Percentiles rank a stretch among this genome's conserved stretches.
These are phyloP conservation scores for Phytophthora sojae DNA, from an alignment of 352 stramenopile genomes.

Conservation along the genomic window DNA sequence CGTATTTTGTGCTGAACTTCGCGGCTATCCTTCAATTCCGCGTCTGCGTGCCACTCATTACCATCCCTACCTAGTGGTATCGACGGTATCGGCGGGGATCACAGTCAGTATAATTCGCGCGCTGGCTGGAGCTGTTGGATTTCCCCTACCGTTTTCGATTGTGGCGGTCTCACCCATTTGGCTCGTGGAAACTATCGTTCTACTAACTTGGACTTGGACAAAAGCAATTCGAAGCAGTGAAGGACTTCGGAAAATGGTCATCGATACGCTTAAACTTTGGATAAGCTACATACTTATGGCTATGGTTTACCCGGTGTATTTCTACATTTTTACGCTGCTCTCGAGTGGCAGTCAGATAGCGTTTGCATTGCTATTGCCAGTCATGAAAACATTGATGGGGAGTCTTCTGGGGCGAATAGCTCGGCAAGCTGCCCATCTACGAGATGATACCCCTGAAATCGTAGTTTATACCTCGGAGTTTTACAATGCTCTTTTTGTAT, in stretches of 20 bases:
- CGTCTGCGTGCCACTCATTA: neutral
- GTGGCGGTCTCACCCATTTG: constrained; percentile 17
- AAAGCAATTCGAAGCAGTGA: neutral
- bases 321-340: constrained; percentile 28
- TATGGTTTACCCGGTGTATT: constrained; percentile 35
- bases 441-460: constrained; percentile 18
- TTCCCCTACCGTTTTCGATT: constrained; percentile 32
- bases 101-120: constrained; percentile 4
- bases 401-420: constrained; percentile 19
- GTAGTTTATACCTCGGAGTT: constrained; percentile 34
- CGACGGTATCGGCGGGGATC: neutral
- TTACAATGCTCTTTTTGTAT: constrained; percentile 37
- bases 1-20: constrained; percentile 11
- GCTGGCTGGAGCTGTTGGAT: constrained; percentile 3
- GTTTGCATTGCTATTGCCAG: constrained; percentile 34
- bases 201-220: neutral
- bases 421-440: constrained; percentile 4
- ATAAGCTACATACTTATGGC: constrained; percentile 6
- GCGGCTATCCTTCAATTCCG: neutral
- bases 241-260: neutral
- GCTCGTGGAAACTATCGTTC: constrained; percentile 12
- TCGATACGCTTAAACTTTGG: constrained; percentile 12
- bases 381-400: constrained; percentile 33
- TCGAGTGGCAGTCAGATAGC: neutral
- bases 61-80: neutral